phyloP scores from a whole-genome alignment of 768 basidiomycete genomes.

The Mycena metata region DNA sequence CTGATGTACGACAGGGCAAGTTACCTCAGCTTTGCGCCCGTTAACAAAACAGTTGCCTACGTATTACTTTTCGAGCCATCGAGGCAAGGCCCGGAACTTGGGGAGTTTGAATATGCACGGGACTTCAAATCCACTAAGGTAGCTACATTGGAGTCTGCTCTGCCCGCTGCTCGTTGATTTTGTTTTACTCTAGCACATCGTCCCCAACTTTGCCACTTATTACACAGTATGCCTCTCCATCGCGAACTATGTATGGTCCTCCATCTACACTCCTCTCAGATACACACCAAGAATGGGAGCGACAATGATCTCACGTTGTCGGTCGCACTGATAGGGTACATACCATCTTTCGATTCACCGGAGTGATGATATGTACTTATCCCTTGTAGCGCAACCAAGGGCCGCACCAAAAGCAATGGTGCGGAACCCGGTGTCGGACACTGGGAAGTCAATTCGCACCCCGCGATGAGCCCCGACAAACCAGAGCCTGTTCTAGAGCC shows the following conservation, averaged over 20 bases:
- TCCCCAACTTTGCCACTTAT: conserved; percentile 14
- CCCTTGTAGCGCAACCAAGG: conserved; percentile 5
- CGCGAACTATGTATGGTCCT: conserved; percentile 8
- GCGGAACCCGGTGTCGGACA: conserved; percentile 8
- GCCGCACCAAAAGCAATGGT: neutral
- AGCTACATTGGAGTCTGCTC: neutral
- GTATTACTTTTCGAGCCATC: conserved; percentile 8
- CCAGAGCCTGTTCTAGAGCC: neutral
- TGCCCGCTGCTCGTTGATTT: neutral
- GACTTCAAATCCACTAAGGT: conserved; percentile 12
- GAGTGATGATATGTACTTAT: conserved; percentile 5
- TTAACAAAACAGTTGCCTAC: conserved; percentile 12
- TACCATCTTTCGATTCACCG: conserved; percentile 4
- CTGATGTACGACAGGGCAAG: neutral
- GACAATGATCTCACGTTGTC: conserved; percentile 9
- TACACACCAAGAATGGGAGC: conserved; percentile 6
- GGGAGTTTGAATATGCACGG: conserved; percentile 4
- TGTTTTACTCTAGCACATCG: conserved; percentile 9
- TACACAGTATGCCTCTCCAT: conserved; percentile 1
- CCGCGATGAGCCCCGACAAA: neutral
- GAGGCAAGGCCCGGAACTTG: neutral
- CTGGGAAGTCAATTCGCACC: no score
- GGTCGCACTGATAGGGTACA: conserved; percentile 11
- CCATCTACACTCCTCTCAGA: neutral
- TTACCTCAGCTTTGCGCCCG: conserved; percentile 8